Conservation (phyloP, 2,329 filamentous ascomycete species). For the Exophiala bonariae region DNA sequence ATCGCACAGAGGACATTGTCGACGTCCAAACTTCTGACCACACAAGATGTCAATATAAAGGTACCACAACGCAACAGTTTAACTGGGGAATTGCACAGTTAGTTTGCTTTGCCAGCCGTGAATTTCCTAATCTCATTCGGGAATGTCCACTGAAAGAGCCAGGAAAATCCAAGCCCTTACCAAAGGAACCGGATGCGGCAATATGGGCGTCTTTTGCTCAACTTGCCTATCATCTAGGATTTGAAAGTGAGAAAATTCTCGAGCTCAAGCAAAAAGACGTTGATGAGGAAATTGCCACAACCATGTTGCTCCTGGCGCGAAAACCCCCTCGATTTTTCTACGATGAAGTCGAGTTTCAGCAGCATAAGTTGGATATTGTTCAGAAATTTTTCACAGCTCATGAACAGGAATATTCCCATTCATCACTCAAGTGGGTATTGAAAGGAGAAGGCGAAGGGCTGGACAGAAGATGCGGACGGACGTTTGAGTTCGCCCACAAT, state of each 20-base stretch:
- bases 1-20: too few relatives aligned
- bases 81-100: too few relatives aligned
- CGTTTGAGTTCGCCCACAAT: not conserved
- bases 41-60: too few relatives aligned
- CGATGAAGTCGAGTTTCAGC: not conserved
- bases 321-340: not conserved
- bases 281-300: slow-evolving; percentile 1
- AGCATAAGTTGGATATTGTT: not conserved
- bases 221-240: not conserved
- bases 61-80: too few relatives aligned
- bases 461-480: not conserved
- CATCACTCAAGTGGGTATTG: not conserved
- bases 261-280: not conserved
- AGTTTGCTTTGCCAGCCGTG: too few relatives aligned
- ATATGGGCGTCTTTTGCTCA: not conserved
- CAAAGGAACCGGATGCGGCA: not conserved
- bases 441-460: not conserved
- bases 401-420: not conserved
- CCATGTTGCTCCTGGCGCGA: too few relatives aligned
- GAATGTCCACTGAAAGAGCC: slow-evolving; percentile 1
- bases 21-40: too few relatives aligned
- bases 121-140: not conserved
- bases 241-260: slow-evolving; percentile 1
- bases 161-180: not conserved
- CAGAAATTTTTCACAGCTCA: not conserved